These are phyloP conservation scores for Raffaelea albimanens DNA, from an alignment of 2,329 filamentous ascomycete genomes.

Conservation along the genomic window DNA sequence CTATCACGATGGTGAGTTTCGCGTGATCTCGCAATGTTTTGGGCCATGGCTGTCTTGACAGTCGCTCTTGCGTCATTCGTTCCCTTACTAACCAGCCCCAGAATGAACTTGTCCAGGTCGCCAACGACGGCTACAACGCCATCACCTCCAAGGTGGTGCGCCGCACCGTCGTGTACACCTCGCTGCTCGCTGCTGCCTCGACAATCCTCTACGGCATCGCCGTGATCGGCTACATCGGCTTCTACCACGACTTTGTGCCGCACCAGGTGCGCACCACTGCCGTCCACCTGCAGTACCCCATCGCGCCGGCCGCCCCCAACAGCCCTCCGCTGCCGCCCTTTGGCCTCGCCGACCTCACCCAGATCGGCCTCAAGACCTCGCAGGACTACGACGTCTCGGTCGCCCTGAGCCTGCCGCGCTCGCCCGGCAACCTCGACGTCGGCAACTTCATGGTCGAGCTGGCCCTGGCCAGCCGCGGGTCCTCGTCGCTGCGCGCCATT, in stretches of 20 bases:
- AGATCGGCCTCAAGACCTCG: conserved; percentile 48
- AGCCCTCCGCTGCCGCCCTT: conserved; percentile 26
- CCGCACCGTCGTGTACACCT: conserved; percentile 36
- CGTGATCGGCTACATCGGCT: conserved; percentile 37
- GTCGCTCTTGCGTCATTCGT: not conserved
- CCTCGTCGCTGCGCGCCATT: conserved; percentile 12
- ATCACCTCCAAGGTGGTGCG: conserved; percentile 43
- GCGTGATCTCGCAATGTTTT: too few relatives aligned
- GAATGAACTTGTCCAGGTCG: not conserved
- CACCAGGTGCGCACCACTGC: conserved; percentile 42
- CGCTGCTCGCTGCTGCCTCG: conserved; percentile 33
- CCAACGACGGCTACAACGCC: conserved; percentile 20
- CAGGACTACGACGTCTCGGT: conserved; percentile 83
- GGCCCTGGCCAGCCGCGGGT: conserved; percentile 47
- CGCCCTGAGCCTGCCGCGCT: conserved; percentile 66
- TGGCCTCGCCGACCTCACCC: conserved; percentile 36
- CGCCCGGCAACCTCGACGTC: conserved; percentile 60
- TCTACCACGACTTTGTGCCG: conserved; percentile 48
- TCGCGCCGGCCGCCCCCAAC: conserved; percentile 3
- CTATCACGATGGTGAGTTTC: too few relatives aligned
- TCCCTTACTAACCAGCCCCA: not conserved
- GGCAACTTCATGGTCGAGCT: conserved; percentile 96
- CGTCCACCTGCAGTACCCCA: conserved; percentile 52
- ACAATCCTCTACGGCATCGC: conserved; percentile 37
- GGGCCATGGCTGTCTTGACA: too few relatives aligned